Percentiles rank a stretch among this genome's conserved stretches.
phyloP scores from a whole-genome alignment of 108 stramenopile species.

The Chaetoceros tenuissimus region DNA sequence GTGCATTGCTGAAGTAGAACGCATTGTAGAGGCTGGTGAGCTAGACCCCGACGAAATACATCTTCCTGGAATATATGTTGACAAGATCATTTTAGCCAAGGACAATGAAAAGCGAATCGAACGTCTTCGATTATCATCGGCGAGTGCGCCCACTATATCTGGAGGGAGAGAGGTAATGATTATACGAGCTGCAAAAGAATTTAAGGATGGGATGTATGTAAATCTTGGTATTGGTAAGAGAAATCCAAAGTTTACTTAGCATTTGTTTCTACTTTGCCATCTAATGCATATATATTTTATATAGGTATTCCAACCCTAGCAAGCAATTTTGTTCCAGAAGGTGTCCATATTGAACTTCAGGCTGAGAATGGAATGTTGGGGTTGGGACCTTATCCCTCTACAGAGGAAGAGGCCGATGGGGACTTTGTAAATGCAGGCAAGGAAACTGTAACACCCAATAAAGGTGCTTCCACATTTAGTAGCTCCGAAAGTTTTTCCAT shows the following conservation, averaged over 20 bases:
- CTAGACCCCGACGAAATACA: constrained; percentile 85
- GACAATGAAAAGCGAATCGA: constrained; percentile 87
- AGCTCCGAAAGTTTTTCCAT: constrained; percentile 82
- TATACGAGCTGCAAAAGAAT: constrained; percentile 82
- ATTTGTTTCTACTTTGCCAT: background rate
- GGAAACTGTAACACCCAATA: constrained; percentile 78
- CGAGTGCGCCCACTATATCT: constrained; percentile 29
- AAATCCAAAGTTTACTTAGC: background rate
- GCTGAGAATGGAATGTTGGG: constrained; percentile 91
- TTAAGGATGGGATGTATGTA: constrained; percentile 92
- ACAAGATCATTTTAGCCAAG: constrained; percentile 70
- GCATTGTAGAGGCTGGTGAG: constrained; percentile 78
- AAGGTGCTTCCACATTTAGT: constrained; percentile 70
- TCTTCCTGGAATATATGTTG: constrained; percentile 84
- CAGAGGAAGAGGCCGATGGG: constrained; percentile 55
- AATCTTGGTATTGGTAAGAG: constrained; percentile 82
- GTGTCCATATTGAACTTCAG: constrained; percentile 84
- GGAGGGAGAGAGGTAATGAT: constrained; percentile 76
- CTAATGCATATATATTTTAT: background rate
- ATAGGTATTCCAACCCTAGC: constrained; percentile 68
- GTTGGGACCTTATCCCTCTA: constrained; percentile 75
- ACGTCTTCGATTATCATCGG: constrained; percentile 35
- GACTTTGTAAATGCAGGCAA: constrained; percentile 93
- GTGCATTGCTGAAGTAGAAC: constrained; percentile 86
- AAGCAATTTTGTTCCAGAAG: constrained; percentile 75